Evolutionary conservation across 129 eudicot species (phyloP).

Genomic region (Erigeron canadensis): DNA sequence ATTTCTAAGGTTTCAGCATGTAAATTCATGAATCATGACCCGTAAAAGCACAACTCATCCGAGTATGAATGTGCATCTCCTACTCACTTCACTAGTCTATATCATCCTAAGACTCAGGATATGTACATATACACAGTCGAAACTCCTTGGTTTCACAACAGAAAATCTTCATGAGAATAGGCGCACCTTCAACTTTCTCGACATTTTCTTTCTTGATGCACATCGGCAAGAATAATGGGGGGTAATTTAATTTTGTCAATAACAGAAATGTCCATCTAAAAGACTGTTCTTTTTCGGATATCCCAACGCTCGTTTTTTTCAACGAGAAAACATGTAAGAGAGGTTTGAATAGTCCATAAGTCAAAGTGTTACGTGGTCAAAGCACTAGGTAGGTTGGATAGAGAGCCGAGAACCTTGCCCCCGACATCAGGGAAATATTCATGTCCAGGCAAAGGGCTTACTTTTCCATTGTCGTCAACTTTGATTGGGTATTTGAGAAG

Average conservation of each 20-base stretch:
- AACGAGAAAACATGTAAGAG: conserved; percentile 6
- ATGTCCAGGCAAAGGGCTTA: conserved; percentile 53
- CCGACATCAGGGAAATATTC: conserved; percentile 81
- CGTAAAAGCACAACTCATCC: conserved; percentile 8
- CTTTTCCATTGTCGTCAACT: conserved; percentile 59
- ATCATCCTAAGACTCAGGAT: conserved; percentile 2
- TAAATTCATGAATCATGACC: conserved; percentile 4
- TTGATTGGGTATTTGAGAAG: conserved; percentile 77
- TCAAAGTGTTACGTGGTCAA: conserved; percentile 44
- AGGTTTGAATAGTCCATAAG: conserved; percentile 19
- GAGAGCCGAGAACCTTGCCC: conserved; percentile 77
- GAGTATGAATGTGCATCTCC: not conserved
- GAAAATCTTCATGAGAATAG: not conserved
- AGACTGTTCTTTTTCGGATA: not conserved
- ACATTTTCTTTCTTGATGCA: not conserved
- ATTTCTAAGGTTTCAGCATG: conserved; percentile 5
- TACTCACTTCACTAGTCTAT: conserved; percentile 8
- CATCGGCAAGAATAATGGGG: not conserved
- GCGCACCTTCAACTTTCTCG: not conserved
- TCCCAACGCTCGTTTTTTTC: not conserved
- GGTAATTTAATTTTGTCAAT: not conserved
- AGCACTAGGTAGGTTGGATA: conserved; percentile 67
- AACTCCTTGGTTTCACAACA: conserved; percentile 2
- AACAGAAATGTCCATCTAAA: not conserved
- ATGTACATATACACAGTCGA: conserved; percentile 12